Conservation (phyloP, 2,329 filamentous ascomycete species). For the Aspergillus felis region DNA sequence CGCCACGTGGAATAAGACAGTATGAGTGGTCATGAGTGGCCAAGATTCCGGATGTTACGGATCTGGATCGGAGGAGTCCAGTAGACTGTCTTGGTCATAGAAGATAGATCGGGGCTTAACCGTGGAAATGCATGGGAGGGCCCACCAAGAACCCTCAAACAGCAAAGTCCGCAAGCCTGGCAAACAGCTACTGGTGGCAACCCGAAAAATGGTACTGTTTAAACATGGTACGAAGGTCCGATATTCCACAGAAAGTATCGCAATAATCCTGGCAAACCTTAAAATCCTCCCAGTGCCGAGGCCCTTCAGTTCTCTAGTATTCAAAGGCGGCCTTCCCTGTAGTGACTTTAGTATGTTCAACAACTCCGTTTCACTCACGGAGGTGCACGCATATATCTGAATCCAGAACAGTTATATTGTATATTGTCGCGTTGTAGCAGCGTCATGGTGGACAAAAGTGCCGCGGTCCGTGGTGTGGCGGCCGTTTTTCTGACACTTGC, state of each 20-base stretch:
- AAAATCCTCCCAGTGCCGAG: too few species aligned
- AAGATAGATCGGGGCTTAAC: not conserved
- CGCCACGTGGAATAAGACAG: too few species aligned
- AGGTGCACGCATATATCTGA: too few species aligned
- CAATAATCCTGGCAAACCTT: not conserved
- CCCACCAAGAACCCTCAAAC: too few species aligned
- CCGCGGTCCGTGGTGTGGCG: slow-evolving; percentile 19
- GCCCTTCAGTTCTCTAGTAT: not conserved
- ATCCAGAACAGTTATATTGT: too few species aligned
- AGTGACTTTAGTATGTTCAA: not conserved
- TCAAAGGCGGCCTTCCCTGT: not conserved
- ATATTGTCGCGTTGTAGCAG: not conserved
- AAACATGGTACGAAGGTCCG: not conserved
- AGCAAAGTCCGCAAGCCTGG: too few species aligned
- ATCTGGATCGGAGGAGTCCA: too few species aligned
- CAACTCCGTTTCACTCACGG: too few species aligned
- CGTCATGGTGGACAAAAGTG: slow-evolving; percentile 10
- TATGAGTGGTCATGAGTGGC: too few species aligned
- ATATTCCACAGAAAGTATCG: not conserved
- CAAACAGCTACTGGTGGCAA: not conserved
- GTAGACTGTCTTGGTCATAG: not conserved
- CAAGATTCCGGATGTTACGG: too few species aligned
- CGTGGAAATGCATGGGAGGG: too few species aligned
- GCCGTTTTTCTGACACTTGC: slow-evolving; percentile 40
- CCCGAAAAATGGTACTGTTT: not conserved